Percentiles rank a stretch among this genome's conserved stretches.
phyloP scores from a whole-genome alignment of 768 basidiomycete species.

The Dioszegia hungarica region DNA sequence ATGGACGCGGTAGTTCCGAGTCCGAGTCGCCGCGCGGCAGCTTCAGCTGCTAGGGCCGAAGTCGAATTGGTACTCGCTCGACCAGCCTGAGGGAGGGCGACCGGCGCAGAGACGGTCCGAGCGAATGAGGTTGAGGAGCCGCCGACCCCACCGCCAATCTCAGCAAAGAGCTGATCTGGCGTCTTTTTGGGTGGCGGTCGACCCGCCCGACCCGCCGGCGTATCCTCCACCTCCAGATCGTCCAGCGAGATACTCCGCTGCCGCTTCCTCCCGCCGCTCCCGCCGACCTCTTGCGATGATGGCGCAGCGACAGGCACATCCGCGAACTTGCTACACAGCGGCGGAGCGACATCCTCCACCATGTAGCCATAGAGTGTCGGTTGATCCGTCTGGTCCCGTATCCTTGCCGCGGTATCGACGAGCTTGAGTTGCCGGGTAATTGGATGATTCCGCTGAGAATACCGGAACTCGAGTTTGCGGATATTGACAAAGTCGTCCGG shows the following conservation, averaged over 20 bases:
- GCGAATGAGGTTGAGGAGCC: neutral
- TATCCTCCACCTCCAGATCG: neutral
- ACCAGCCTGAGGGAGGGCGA: too few relatives aligned
- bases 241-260: too few relatives aligned
- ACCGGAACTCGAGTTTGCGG: conserved; percentile 35
- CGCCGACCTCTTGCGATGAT: too few relatives aligned
- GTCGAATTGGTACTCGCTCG: too few relatives aligned
- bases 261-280: too few relatives aligned
- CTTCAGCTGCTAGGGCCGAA: conserved; percentile 20
- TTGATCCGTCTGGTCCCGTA: conserved; percentile 9
- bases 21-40: conserved; percentile 17
- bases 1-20: conserved; percentile 2
- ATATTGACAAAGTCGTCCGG: conserved; percentile 31
- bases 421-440: conserved; percentile 29
- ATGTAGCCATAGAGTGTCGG: conserved; percentile 30
- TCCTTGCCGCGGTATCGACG: conserved; percentile 13
- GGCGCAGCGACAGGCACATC: neutral
- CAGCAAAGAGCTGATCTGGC: neutral
- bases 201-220: neutral
- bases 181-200: neutral
- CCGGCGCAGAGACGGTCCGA: neutral
- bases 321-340: conserved; percentile 31
- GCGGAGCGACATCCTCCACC: conserved; percentile 40
- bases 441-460: conserved; percentile 26
- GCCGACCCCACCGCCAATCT: neutral